A percentile compares a stretch with the other conserved stretches of the same genome.
phyloP scores from a whole-genome alignment of 768 basidiomycete species.

The Trametes gibbosa region DNA sequence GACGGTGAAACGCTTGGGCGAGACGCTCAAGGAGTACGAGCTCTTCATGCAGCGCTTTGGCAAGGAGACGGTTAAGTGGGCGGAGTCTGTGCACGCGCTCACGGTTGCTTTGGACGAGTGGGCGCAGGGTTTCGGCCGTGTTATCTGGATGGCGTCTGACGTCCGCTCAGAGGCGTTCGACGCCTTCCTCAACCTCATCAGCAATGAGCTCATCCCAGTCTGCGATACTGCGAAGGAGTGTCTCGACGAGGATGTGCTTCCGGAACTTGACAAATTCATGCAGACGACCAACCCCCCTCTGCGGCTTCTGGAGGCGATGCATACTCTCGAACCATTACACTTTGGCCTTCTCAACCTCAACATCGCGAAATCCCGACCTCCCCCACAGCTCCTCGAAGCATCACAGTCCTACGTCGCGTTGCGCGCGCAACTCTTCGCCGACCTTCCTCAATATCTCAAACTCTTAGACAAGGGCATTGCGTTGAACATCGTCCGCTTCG shows the following conservation, averaged over 20 bases:
- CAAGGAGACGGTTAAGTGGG: slow-evolving; percentile 63
- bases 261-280: slow-evolving; percentile 55
- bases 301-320: slow-evolving; percentile 68
- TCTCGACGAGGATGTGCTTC: slow-evolving; percentile 54
- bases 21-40: slow-evolving; percentile 55
- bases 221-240: slow-evolving; percentile 36
- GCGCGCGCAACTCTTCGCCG: slow-evolving; percentile 64
- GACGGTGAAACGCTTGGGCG: slow-evolving; percentile 53
- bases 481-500: slow-evolving; percentile 49
- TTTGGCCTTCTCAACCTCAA: slow-evolving; percentile 66
- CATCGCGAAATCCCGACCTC: slow-evolving; percentile 62
- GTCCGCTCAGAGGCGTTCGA: slow-evolving; percentile 59
- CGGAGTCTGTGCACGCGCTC: slow-evolving; percentile 46
- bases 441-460: slow-evolving; percentile 63
- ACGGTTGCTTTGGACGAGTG: slow-evolving; percentile 54
- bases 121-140: slow-evolving; percentile 63
- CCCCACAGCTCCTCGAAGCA: slow-evolving; percentile 64
- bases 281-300: slow-evolving; percentile 59
- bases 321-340: slow-evolving; percentile 69
- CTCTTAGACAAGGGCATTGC: slow-evolving; percentile 61
- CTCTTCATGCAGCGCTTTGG: slow-evolving; percentile 61
- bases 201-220: slow-evolving; percentile 36
- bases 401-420: slow-evolving; percentile 77
- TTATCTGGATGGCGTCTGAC: slow-evolving; percentile 40
- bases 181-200: slow-evolving; percentile 34